Evolutionary conservation across 2,329 filamentous ascomycete genomes (phyloP).

Genomic region (Aspergillus versicolor): DNA sequence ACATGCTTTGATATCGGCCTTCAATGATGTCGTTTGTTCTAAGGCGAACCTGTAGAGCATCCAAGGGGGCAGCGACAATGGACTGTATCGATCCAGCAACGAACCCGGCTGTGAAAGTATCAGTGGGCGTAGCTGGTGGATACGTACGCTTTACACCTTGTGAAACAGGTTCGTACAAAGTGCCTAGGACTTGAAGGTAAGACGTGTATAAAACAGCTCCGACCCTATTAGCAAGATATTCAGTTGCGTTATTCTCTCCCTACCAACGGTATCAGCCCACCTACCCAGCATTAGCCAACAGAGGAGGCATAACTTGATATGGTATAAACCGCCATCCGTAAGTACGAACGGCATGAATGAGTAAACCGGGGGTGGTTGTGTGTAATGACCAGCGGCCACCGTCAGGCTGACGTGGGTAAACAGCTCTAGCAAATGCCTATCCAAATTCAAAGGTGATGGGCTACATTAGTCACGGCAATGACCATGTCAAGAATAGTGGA

Average conservation of each 20-base stretch:
- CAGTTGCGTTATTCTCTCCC: background rate
- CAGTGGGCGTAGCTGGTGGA: constrained; percentile 54
- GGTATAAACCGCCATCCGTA: constrained; percentile 65
- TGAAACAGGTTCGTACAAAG: constrained; percentile 58
- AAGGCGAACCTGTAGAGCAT: constrained; percentile 63
- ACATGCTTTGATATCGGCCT: constrained; percentile 61
- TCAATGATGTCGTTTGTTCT: constrained; percentile 59
- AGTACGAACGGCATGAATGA: constrained; percentile 60
- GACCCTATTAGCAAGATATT: constrained; percentile 40
- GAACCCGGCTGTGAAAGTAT: constrained; percentile 60
- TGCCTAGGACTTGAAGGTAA: constrained; percentile 61
- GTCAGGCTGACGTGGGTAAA: constrained; percentile 54
- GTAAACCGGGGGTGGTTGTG: constrained; percentile 60
- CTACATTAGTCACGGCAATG: constrained; percentile 6
- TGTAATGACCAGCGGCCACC: constrained; percentile 57
- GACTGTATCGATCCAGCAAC: constrained; percentile 60
- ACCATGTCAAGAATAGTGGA: background rate
- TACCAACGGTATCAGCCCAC: constrained; percentile 12
- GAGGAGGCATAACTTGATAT: constrained; percentile 62
- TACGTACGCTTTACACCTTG: constrained; percentile 59
- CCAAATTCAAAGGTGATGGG: background rate
- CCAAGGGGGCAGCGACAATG: constrained; percentile 62
- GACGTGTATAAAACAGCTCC: constrained; percentile 63
- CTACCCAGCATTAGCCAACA: constrained; percentile 62
- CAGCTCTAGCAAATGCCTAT: constrained; percentile 62